Evolutionary conservation across 1,284 basidiomycete genomes (phyloP).

Genomic region (Pascua sp.): DNA sequence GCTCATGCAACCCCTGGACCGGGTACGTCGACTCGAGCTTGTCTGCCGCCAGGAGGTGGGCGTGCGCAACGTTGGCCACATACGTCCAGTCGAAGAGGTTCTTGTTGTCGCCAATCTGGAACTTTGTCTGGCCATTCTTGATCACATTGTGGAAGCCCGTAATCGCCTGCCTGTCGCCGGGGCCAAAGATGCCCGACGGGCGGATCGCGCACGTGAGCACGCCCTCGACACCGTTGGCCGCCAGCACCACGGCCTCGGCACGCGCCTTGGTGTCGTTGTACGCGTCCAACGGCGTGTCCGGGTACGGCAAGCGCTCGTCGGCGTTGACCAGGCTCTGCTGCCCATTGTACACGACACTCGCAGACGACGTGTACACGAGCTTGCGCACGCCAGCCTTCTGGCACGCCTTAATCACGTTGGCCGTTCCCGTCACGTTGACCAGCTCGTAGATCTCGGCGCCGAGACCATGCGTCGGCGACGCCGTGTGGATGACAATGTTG

Average conservation of each 20-base stretch:
- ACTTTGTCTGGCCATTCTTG: constrained; percentile 76
- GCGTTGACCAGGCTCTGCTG: constrained; percentile 69
- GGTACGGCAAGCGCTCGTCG: constrained; percentile 82
- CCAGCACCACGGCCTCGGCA: constrained; percentile 79
- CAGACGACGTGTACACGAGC: constrained; percentile 92
- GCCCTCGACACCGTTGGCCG: constrained; percentile 76
- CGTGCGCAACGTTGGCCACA: constrained; percentile 91
- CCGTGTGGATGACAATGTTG: constrained; percentile 91
- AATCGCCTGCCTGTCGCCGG: constrained; percentile 87
- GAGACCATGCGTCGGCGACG: constrained; percentile 77
- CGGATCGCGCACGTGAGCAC: constrained; percentile 85
- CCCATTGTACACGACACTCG: constrained; percentile 88
- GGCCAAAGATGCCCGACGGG: constrained; percentile 96
- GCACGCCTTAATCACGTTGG: constrained; percentile 77
- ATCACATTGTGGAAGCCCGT: constrained; percentile 76
- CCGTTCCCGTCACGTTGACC: constrained; percentile 92
- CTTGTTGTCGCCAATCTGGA: constrained; percentile 89
- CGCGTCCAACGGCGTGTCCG: constrained; percentile 73
- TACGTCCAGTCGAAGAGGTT: constrained; percentile 99
- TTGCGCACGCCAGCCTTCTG: constrained; percentile 69
- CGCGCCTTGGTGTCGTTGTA: constrained; percentile 97
- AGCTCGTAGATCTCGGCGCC: constrained; percentile 74
- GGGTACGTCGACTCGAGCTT: constrained; percentile 46
- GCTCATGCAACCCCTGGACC: constrained; percentile 54
- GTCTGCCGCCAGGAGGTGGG: constrained; percentile 91